phyloP scores from a whole-genome alignment of 148 eudicot species.

The Fagopyrum homotropicum region DNA sequence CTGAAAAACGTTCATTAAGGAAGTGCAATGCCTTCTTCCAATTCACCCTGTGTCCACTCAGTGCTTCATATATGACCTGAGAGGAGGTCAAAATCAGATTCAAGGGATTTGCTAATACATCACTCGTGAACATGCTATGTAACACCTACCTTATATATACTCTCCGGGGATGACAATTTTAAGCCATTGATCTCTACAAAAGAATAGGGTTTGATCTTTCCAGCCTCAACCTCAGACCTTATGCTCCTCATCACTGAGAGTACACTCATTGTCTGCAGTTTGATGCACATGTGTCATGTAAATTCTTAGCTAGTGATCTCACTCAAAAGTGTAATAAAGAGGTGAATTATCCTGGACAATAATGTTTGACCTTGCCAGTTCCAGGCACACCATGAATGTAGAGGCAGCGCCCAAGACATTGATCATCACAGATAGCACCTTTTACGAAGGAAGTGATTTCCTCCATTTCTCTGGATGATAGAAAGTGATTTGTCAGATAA shows the following conservation, averaged over 20 bases:
- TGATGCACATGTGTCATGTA: not conserved
- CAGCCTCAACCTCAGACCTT: slow-evolving; percentile 82
- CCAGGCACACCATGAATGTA: slow-evolving; percentile 99
- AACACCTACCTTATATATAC: slow-evolving; percentile 64
- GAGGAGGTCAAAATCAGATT: slow-evolving; percentile 18
- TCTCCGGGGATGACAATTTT: slow-evolving; percentile 92
- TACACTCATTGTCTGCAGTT: slow-evolving; percentile 97
- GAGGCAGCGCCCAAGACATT: slow-evolving; percentile 94
- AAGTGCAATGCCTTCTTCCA: slow-evolving; percentile 93
- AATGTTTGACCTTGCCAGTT: slow-evolving; percentile 74
- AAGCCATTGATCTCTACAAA: slow-evolving; percentile 91
- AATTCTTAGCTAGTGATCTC: not conserved
- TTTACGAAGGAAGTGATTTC: slow-evolving; percentile 74
- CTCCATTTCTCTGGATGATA: slow-evolving; percentile 78
- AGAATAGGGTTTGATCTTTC: slow-evolving; percentile 69
- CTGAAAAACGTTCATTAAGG: slow-evolving; percentile 77
- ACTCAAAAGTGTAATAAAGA: not conserved
- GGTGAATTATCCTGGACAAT: not conserved
- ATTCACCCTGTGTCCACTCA: slow-evolving; percentile 80
- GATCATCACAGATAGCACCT: slow-evolving; percentile 87
- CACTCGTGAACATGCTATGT: not conserved
- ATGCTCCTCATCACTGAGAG: slow-evolving; percentile 80
- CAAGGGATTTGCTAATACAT: not conserved
- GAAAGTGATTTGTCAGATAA: slow-evolving; percentile 1
- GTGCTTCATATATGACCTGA: slow-evolving; percentile 95